These are phyloP conservation scores for Coccomyxa sp. DNA, from an alignment of 139 green algal species.

Conservation along the genomic window DNA sequence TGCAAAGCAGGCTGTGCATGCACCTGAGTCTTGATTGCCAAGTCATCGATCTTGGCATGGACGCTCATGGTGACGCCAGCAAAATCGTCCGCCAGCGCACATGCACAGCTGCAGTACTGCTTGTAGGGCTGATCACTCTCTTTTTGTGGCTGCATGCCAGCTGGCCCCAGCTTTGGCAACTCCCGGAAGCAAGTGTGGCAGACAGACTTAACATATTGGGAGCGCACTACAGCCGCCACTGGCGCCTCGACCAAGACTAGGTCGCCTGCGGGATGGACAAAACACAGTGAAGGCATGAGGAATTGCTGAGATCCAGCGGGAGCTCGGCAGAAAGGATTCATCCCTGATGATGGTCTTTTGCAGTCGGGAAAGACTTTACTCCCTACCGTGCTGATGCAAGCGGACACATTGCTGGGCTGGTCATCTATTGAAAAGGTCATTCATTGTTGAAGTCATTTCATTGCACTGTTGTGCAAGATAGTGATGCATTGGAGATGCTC, in stretches of 20 bases:
- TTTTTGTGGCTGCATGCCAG: neutral
- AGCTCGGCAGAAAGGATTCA: too few relatives aligned
- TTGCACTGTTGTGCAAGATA: too few relatives aligned
- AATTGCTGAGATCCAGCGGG: too few relatives aligned
- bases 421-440: too few relatives aligned
- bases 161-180: neutral
- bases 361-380: too few relatives aligned
- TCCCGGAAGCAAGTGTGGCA: constrained; percentile 14
- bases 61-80: neutral
- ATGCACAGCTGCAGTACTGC: neutral
- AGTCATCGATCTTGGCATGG: neutral
- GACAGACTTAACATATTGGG: neutral
- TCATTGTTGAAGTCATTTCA: too few relatives aligned
- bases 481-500: too few relatives aligned
- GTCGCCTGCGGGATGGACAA: neutral
- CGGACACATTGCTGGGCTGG: too few relatives aligned
- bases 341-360: too few relatives aligned
- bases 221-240: neutral
- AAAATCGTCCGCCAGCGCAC: neutral
- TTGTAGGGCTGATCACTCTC: neutral
- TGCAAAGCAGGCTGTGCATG: neutral
- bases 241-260: constrained; percentile 13
- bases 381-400: too few relatives aligned
- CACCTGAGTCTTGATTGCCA: neutral
- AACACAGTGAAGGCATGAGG: too few relatives aligned